Base-by-base conservation (phyloP, 164 flowering plant genomes). In the Berberis thunbergii region DNA sequence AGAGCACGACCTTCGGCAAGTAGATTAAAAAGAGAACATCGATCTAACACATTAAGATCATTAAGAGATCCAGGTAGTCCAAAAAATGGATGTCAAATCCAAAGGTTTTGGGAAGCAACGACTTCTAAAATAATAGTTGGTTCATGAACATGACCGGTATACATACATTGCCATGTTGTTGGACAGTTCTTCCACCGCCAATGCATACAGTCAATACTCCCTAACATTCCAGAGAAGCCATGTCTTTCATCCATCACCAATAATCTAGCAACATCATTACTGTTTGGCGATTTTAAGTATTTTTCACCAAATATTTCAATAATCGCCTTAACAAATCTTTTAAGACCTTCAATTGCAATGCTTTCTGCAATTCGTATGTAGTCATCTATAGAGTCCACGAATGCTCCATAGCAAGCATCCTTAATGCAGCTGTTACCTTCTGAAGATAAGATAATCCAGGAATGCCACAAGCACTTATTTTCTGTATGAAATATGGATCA, bases 31-130 rank as follows among this genome's bases (percentile, higher is more conserved):
- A 48, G 5, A 40, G 10, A 13, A 45, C 8, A 61, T 2, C 38
- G 26, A 49, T 52, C 13, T 3, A 60, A 4, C 9, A 44, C 53
- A 60, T 45, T 60, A 5, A 60, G 9, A 60, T 60, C 50, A 45
- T 60, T 60, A 52, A 45, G 11, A 45, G 63, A n/a, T 26, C 53
- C 42, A 11, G 42, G 41, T 41, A 60, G 43, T 40, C 50, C 9
- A n/a, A 62, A 62, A 13, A 39, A 6, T 3, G 46, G 46, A 62
- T 62, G 64, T 43, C 54, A 62, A 48, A 62, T 62, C 64, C 64
- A 48, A 7, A 62, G 7, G 12, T 62, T 45, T 1, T 52, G 4
- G 6, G 57, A 62, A 11, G 65, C 55, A 4, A 62, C 56, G 5
- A 43, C 63, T 42, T 61, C 63, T n/a, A 61, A 10, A 1, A 61